A percentile compares a stretch with the other conserved stretches of the same genome.
Conservation (phyloP, 176 grass and related monocot species). For the Ensete glaucum region DNA sequence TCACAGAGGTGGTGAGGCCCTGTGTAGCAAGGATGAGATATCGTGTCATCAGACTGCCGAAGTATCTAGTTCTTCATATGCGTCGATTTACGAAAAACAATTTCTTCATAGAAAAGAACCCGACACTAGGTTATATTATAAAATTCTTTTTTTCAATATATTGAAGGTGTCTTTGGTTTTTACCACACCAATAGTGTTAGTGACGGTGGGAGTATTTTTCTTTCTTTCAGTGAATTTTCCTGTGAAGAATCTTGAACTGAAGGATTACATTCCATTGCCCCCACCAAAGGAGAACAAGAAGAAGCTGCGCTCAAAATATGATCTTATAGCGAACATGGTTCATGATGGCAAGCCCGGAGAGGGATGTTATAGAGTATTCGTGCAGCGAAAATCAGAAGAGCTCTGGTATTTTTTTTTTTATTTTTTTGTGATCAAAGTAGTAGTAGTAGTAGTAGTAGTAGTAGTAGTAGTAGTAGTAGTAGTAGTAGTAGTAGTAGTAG, state of each 20-base stretch:
- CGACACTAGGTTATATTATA: constrained; percentile 65
- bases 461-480: too few species aligned
- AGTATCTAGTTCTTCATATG: constrained; percentile 93
- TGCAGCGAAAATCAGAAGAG: constrained; percentile 88
- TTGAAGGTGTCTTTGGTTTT: not conserved
- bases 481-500: too few species aligned
- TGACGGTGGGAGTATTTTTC: not conserved
- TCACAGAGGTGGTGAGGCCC: constrained; percentile 81
- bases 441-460: too few species aligned
- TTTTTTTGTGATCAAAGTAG: not conserved
- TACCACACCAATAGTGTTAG: too few species aligned
- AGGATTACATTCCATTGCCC: constrained; percentile 92
- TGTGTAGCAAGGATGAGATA: constrained; percentile 92
- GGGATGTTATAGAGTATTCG: constrained; percentile 86
- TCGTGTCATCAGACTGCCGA: constrained; percentile 68
- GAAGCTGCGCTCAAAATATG: constrained; percentile 77
- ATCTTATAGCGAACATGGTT: constrained; percentile 91
- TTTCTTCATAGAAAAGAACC: constrained; percentile 90
- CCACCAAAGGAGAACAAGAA: constrained; percentile 49
- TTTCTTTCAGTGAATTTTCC: constrained; percentile 69
- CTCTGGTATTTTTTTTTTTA: constrained; percentile 36
- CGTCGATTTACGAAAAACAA: constrained; percentile 90
- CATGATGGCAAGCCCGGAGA: constrained; percentile 93
- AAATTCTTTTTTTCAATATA: not conserved
- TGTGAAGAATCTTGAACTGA: constrained; percentile 93